Evolutionary conservation across 2,329 filamentous ascomycete species (phyloP).

Genomic region (Pleurostoma richardsiae): DNA sequence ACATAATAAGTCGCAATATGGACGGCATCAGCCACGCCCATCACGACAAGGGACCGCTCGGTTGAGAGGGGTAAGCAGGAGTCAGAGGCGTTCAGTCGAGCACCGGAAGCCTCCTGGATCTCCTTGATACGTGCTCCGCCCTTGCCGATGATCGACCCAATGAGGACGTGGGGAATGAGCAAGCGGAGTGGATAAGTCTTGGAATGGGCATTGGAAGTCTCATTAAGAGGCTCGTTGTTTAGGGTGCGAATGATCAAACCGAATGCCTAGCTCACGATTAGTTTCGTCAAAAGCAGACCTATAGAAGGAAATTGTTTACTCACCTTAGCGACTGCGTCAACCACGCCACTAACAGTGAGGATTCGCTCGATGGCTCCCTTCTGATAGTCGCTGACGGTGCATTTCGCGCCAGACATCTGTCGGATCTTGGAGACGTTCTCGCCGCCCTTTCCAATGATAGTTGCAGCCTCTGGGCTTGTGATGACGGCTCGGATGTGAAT

Average conservation of each 20-base stretch:
- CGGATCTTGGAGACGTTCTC: constrained; percentile 98
- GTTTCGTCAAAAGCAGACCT: not conserved
- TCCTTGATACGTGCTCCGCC: constrained; percentile 93
- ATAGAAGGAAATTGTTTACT: constrained; percentile 17
- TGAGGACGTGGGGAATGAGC: constrained; percentile 92
- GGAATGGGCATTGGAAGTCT: constrained; percentile 84
- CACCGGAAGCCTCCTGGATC: constrained; percentile 96
- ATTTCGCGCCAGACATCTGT: constrained; percentile 92
- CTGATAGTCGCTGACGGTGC: constrained; percentile 97
- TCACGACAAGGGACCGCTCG: constrained; percentile 94
- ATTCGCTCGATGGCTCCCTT: constrained; percentile 97
- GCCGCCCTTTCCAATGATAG: constrained; percentile 96
- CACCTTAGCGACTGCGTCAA: constrained; percentile 96
- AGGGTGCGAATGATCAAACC: constrained; percentile 96
- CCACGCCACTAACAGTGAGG: constrained; percentile 90
- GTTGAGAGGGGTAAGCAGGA: constrained; percentile 90
- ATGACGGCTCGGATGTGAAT: constrained; percentile 97
- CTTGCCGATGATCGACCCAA: constrained; percentile 98
- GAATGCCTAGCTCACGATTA: constrained; percentile 62
- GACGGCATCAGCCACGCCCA: constrained; percentile 95
- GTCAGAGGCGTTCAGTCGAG: constrained; percentile 93
- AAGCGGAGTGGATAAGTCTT: constrained; percentile 97
- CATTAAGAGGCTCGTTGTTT: constrained; percentile 90
- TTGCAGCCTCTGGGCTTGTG: constrained; percentile 93
- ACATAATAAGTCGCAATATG: constrained; percentile 99